A percentile compares a stretch with the other conserved stretches of the same genome.
Evolutionary conservation across 192 early-diverging fungal genomes (phyloP).

Genomic region (Glomus cerebriforme): DNA sequence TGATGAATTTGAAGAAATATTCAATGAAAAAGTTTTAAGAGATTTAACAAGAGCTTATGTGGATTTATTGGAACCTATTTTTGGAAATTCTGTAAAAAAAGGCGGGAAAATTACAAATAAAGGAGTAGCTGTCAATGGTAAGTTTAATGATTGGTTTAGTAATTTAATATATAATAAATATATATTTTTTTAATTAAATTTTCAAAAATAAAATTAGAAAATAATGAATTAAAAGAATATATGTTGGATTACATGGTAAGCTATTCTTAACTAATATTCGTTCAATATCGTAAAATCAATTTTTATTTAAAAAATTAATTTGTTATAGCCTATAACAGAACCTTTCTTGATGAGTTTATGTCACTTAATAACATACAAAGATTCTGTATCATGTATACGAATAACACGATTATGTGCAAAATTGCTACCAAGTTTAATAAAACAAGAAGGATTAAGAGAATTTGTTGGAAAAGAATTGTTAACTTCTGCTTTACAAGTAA

Average conservation of each 20-base stretch:
- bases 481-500: constrained; percentile 22
- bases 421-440: constrained; percentile 4
- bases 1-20: constrained; percentile 24
- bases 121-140: not conserved
- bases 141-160: not conserved
- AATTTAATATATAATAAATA: not conserved
- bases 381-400: constrained; percentile 6
- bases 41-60: constrained; percentile 27
- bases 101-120: not conserved
- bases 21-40: constrained; percentile 16
- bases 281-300: not conserved
- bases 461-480: constrained; percentile 24
- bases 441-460: constrained; percentile 1
- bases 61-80: constrained; percentile 23
- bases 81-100: not conserved
- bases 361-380: constrained; percentile 26
- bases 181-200: not conserved
- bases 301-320: not conserved
- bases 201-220: not conserved
- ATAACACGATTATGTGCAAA: not conserved
- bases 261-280: not conserved
- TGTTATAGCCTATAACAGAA: constrained; percentile 1
- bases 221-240: constrained; percentile 2
- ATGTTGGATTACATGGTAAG: constrained; percentile 22
- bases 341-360: constrained; percentile 18